Evolutionary conservation across 2,329 filamentous ascomycete species (phyloP).

Genomic region (Ophiostoma quercus): DNA sequence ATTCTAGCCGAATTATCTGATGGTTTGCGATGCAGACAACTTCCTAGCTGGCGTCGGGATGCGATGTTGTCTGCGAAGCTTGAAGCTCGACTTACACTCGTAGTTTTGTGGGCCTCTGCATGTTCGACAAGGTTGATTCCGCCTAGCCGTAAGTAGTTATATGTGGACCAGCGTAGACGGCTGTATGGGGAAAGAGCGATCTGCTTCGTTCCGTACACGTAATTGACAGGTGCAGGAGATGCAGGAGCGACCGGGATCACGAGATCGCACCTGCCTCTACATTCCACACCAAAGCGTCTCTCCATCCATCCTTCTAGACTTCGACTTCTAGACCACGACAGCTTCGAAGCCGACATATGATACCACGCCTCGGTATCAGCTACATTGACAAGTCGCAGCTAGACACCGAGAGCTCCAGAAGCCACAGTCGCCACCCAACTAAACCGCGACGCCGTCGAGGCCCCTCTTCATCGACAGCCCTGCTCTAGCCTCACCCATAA

Average conservation of each 20-base stretch:
- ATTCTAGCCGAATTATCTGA: background rate
- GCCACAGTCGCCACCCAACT: background rate
- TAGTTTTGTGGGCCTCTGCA: background rate
- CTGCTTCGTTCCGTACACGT: background rate
- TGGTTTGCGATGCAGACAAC: background rate
- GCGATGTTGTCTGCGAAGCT: background rate
- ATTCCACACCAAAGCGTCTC: background rate
- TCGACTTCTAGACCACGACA: background rate
- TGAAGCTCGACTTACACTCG: background rate
- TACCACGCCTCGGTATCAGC: background rate
- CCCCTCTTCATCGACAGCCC: background rate
- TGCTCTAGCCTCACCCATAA: background rate
- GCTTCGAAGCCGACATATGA: background rate
- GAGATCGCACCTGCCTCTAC: background rate
- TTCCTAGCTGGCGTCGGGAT: background rate
- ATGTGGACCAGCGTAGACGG: background rate
- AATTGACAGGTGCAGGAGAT: slow-evolving; percentile 15
- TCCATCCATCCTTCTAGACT: background rate
- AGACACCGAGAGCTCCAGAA: background rate
- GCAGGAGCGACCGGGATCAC: background rate
- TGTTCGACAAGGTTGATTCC: background rate
- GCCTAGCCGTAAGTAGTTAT: background rate
- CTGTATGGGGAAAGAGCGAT: slow-evolving; percentile 7
- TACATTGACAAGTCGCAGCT: background rate
- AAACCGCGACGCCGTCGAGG: background rate